A percentile compares a stretch with the other conserved stretches of the same genome.
Evolutionary conservation across 2,329 filamentous ascomycete species (phyloP).

Genomic region (Aureobasidium sp.): DNA sequence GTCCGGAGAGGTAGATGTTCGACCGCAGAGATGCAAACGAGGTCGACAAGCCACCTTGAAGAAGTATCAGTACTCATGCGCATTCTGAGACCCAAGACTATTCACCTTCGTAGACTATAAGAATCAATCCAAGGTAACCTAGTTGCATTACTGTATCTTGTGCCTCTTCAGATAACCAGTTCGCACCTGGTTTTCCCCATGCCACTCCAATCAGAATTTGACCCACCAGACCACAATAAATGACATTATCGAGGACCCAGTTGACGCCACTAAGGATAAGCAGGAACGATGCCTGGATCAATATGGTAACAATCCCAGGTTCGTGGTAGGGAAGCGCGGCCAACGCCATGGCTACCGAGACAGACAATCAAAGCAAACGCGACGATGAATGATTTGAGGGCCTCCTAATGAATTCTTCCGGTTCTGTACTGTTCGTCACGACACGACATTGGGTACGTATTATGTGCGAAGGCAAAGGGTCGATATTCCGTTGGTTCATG

Average conservation of each 20-base stretch:
- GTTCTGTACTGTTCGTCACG: too few relatives aligned
- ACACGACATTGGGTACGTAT: too few relatives aligned
- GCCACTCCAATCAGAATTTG: constrained; percentile 65
- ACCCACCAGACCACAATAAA: constrained; percentile 66
- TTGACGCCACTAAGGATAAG: constrained; percentile 55
- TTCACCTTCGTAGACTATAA: constrained; percentile 63
- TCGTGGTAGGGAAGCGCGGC: constrained; percentile 15
- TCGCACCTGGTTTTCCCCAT: constrained; percentile 60
- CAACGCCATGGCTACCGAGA: neutral
- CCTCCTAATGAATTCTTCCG: too few relatives aligned
- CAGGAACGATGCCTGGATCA: constrained; percentile 56
- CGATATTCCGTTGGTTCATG: too few relatives aligned
- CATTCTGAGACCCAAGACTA: constrained; percentile 19
- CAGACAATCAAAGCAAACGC: too few relatives aligned
- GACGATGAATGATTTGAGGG: too few relatives aligned
- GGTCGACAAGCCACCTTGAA: constrained; percentile 51
- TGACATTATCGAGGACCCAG: constrained; percentile 48
- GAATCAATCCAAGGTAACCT: constrained; percentile 66
- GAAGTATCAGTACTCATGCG: constrained; percentile 8
- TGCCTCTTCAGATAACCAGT: constrained; percentile 48
- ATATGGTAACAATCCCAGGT: constrained; percentile 47
- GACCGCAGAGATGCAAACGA: constrained; percentile 49
- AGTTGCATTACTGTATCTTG: constrained; percentile 56
- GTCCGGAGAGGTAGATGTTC: constrained; percentile 53
- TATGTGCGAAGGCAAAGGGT: too few relatives aligned